Percentiles rank a stretch among this genome's conserved stretches.
These are phyloP conservation scores for Hymenoscyphus salicellus DNA, from an alignment of 2,329 filamentous ascomycete species.

Conservation along the genomic window DNA sequence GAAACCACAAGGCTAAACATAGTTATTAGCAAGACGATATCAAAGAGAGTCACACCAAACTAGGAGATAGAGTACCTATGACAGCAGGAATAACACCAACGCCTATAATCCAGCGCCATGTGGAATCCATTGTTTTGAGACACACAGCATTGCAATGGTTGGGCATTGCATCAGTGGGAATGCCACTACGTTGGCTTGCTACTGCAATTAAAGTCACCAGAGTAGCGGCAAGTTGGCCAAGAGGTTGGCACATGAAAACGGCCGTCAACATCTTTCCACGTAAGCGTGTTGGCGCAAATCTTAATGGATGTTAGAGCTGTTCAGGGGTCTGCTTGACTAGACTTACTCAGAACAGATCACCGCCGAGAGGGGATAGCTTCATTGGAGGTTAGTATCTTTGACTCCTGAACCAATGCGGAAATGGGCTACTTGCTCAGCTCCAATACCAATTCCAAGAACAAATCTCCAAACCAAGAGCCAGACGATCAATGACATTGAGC, in stretches of 20 bases:
- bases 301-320: conserved; percentile 19
- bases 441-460: conserved; percentile 53
- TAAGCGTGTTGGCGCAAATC: conserved; percentile 55
- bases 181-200: conserved; percentile 44
- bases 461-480: conserved; percentile 49
- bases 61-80: background rate
- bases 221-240: conserved; percentile 64
- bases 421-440: conserved; percentile 48
- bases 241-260: conserved; percentile 67
- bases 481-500: conserved; percentile 42
- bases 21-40: background rate
- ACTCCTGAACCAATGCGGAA: background rate
- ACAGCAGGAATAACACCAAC: conserved; percentile 75
- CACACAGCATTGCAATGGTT: conserved; percentile 50
- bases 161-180: conserved; percentile 19
- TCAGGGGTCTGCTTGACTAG: background rate
- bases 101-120: conserved; percentile 77
- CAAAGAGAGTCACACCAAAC: background rate
- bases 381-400: background rate
- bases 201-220: conserved; percentile 66
- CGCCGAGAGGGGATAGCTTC: conserved; percentile 58
- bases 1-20: conserved; percentile 70
- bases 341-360: conserved; percentile 66
- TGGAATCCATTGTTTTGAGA: conserved; percentile 70
- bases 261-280: conserved; percentile 65